A percentile compares a stretch with the other conserved stretches of the same genome.
Conservation (phyloP, 225 moss, liverwort and hornwort genomes). For the Rhytidiadelphus loreus region DNA sequence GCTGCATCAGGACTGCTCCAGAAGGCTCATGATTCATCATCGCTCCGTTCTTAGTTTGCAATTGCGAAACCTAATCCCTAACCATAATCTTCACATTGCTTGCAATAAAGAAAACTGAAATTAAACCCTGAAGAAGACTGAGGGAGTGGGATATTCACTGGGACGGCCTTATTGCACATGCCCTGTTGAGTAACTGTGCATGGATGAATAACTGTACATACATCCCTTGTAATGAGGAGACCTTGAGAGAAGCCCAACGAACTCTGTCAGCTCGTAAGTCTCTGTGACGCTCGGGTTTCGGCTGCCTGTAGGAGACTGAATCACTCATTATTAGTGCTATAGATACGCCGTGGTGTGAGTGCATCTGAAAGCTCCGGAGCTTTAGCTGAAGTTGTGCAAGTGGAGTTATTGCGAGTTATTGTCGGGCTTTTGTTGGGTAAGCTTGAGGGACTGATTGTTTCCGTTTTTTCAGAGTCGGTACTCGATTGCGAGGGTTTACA, state of each 20-base stretch:
- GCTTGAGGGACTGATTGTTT: not conserved
- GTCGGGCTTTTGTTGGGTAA: constrained; percentile 4
- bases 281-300: not conserved
- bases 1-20: constrained; percentile 43
- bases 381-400: constrained; percentile 13
- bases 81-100: not conserved
- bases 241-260: not conserved
- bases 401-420: not conserved
- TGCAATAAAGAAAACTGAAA: not conserved
- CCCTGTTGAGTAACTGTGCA: not conserved
- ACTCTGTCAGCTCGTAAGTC: not conserved
- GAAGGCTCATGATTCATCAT: not conserved
- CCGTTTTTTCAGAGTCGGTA: not conserved
- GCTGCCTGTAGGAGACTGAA: not conserved
- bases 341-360: not conserved
- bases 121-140: not conserved
- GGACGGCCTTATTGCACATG: not conserved
- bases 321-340: constrained; percentile 6
- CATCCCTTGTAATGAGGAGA: not conserved
- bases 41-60: not conserved
- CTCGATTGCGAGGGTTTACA: not conserved
- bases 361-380: constrained; percentile 3
- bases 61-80: not conserved
- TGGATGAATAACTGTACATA: constrained; percentile 17
- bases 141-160: not conserved